These are phyloP conservation scores for Flaveria brownii DNA, from an alignment of 129 eudicot species.

Conservation along the genomic window DNA sequence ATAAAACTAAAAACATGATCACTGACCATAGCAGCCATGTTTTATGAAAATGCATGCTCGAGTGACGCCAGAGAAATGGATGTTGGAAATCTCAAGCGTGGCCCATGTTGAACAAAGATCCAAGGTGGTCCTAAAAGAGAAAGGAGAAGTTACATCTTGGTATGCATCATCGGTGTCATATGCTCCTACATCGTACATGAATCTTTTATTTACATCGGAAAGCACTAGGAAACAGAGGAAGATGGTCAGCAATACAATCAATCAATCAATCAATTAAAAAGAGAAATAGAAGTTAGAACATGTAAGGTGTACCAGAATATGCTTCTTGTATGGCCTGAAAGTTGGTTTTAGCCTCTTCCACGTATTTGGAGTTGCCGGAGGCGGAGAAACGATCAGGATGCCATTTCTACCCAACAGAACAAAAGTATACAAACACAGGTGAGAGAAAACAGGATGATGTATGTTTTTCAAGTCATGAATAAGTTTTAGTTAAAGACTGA, in stretches of 20 bases:
- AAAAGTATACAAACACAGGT: not conserved
- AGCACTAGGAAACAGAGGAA: constrained; percentile 48
- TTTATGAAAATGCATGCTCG: not conserved
- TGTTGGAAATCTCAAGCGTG: no score
- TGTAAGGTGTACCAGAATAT: constrained; percentile 61
- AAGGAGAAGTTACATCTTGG: constrained; percentile 47
- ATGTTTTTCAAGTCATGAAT: no score
- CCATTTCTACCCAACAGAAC: constrained; percentile 60
- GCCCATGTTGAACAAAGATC: no score
- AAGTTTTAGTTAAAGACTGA: no score
- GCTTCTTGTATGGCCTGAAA: constrained; percentile 93
- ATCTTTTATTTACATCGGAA: constrained; percentile 78
- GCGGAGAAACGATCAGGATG: constrained; percentile 90
- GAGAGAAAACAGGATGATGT: no score
- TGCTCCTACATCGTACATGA: constrained; percentile 82
- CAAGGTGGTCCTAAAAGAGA: no score
- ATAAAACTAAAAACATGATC: not conserved
- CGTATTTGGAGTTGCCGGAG: constrained; percentile 34
- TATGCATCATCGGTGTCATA: constrained; percentile 62
- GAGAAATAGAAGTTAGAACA: not conserved
- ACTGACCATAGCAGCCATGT: no score
- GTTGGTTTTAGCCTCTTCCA: constrained; percentile 78
- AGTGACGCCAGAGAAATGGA: no score
- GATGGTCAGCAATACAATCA: not conserved
- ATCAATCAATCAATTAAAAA: no score